phyloP scores from a whole-genome alignment of 2,329 filamentous ascomycete genomes.

The Neonectria hederae region DNA sequence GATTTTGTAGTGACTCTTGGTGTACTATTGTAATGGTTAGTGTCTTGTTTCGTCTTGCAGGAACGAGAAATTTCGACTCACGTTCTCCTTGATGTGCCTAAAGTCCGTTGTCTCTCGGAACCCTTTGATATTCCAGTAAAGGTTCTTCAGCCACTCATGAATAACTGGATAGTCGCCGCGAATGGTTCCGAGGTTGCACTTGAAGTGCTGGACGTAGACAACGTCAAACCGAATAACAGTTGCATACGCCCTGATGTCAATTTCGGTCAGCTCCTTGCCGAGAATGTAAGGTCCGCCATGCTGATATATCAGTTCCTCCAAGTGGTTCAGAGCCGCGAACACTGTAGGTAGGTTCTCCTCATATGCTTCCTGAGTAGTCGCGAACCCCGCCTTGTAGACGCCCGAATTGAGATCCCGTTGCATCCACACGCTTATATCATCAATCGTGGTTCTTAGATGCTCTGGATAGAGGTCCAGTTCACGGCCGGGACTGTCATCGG shows the following conservation, averaged over 20 bases:
- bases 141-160: constrained; percentile 72
- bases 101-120: constrained; percentile 69
- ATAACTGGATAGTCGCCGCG: constrained; percentile 71
- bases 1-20: constrained; percentile 40
- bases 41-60: neutral
- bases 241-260: constrained; percentile 72
- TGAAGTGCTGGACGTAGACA: constrained; percentile 74
- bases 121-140: constrained; percentile 72
- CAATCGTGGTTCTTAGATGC: constrained; percentile 63
- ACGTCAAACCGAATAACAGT: constrained; percentile 74
- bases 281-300: constrained; percentile 66
- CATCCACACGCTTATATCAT: constrained; percentile 73
- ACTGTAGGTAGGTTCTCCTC: constrained; percentile 67
- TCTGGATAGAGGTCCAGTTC: constrained; percentile 66
- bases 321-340: constrained; percentile 72
- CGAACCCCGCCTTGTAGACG: constrained; percentile 69
- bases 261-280: constrained; percentile 71
- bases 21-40: constrained; percentile 31
- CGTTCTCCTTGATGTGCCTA: constrained; percentile 72
- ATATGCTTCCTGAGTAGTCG: constrained; percentile 71
- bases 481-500: constrained; percentile 49
- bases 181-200: constrained; percentile 71
- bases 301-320: constrained; percentile 65
- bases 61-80: constrained; percentile 8
- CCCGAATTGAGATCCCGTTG: constrained; percentile 62